A percentile compares a stretch with the other conserved stretches of the same genome.
Conservation (phyloP, 495 filamentous ascomycete species). For the Saxispiralis lemnorum region DNA sequence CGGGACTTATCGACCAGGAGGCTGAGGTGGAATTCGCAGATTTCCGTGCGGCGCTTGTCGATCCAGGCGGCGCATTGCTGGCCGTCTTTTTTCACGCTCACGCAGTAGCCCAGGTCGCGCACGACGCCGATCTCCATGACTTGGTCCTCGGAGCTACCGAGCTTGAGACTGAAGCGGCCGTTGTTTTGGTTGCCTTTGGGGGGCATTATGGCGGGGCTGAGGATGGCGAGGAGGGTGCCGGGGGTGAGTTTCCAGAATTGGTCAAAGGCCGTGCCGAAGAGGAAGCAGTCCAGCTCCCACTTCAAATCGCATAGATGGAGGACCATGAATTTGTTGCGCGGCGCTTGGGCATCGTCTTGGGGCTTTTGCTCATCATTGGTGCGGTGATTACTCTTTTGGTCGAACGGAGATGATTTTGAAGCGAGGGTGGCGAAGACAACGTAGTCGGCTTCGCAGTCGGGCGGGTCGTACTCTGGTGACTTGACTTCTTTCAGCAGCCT, state of each 20-base stretch:
- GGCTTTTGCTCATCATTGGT: conserved; percentile 26
- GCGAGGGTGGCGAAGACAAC: conserved; percentile 77
- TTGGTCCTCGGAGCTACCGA: conserved; percentile 70
- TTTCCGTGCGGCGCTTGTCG: conserved; percentile 69
- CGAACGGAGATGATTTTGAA: conserved; percentile 62
- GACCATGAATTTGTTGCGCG: conserved; percentile 62
- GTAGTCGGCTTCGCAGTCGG: conserved; percentile 68
- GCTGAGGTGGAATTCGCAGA: conserved; percentile 86
- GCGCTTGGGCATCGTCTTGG: conserved; percentile 27
- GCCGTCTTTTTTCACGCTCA: conserved; percentile 66
- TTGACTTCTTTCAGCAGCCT: conserved; percentile 67
- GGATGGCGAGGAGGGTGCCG: conserved; percentile 73
- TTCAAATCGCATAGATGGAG: conserved; percentile 72
- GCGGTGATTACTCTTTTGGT: conserved; percentile 36
- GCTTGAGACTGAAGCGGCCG: conserved; percentile 62
- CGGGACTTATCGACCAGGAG: conserved; percentile 50
- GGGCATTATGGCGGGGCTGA: conserved; percentile 87
- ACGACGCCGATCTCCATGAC: conserved; percentile 77
- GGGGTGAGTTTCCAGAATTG: conserved; percentile 77
- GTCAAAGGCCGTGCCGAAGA: conserved; percentile 81
- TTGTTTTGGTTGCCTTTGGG: conserved; percentile 46
- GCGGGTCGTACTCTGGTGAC: conserved; percentile 66
- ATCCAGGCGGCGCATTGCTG: conserved; percentile 68
- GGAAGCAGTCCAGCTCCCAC: conserved; percentile 78
- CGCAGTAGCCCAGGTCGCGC: conserved; percentile 79